Evolutionary conservation across 176 grass and related monocot genomes (phyloP).

Genomic region (Musa schizocarpa): DNA sequence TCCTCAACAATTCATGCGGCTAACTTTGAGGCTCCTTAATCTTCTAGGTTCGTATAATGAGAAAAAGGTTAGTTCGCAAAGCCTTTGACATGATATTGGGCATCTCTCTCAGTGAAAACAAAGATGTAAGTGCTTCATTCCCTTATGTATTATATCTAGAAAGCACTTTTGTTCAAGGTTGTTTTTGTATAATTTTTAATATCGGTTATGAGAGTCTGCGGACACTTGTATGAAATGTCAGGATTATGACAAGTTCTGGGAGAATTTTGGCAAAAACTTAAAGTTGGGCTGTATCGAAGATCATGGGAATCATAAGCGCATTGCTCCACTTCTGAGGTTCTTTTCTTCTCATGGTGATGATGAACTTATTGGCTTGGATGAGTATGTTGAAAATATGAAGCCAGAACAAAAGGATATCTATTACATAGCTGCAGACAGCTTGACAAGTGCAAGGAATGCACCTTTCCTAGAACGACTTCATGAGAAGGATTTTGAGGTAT

Average conservation of each 20-base stretch:
- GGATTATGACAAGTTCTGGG: slow-evolving; percentile 97
- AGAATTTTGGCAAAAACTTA: slow-evolving; percentile 88
- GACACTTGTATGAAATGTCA: slow-evolving; percentile 27
- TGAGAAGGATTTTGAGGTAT: slow-evolving; percentile 89
- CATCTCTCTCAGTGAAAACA: slow-evolving; percentile 92
- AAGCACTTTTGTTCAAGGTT: neutral
- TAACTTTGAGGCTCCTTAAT: neutral
- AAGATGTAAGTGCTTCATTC: slow-evolving; percentile 52
- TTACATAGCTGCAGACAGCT: slow-evolving; percentile 72
- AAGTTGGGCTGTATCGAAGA: slow-evolving; percentile 90
- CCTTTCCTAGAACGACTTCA: slow-evolving; percentile 81
- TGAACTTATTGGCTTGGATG: slow-evolving; percentile 89
- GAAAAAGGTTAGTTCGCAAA: slow-evolving; percentile 82
- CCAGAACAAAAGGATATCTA: slow-evolving; percentile 90
- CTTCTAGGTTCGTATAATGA: slow-evolving; percentile 89
- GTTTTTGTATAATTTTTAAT: neutral
- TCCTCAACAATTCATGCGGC: neutral
- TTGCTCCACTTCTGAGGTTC: slow-evolving; percentile 90
- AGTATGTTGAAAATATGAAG: slow-evolving; percentile 98
- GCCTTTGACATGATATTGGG: slow-evolving; percentile 97
- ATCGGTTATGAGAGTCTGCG: neutral
- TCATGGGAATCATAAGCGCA: slow-evolving; percentile 84
- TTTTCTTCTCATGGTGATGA: slow-evolving; percentile 90
- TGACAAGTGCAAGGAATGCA: slow-evolving; percentile 85
- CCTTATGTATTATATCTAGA: neutral